A percentile compares a stretch with the other conserved stretches of the same genome.
These are phyloP conservation scores for Diplodia corticola DNA, from an alignment of 2,329 filamentous ascomycete species.

Conservation along the genomic window DNA sequence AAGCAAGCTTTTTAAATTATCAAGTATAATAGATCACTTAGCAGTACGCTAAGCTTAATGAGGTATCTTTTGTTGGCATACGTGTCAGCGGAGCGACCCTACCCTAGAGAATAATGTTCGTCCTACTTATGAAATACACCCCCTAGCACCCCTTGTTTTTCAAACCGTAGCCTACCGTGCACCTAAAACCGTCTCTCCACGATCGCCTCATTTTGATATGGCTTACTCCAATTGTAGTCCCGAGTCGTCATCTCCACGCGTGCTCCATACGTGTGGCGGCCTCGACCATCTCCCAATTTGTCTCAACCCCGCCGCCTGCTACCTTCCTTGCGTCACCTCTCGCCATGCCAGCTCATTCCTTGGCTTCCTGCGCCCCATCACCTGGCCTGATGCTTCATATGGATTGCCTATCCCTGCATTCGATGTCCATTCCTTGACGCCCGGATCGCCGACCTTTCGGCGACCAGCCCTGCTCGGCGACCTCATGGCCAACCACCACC, in stretches of 20 bases:
- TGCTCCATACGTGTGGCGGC: no score
- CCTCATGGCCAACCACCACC: constrained; percentile 7
- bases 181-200: no score
- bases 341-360: not conserved
- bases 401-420: constrained; percentile 1
- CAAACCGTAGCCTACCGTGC: no score
- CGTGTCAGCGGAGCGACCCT: no score
- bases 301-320: not conserved
- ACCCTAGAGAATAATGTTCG: no score
- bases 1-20: no score
- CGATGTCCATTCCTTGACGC: not conserved
- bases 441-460: constrained; percentile 11
- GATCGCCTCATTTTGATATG: not conserved
- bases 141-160: no score
- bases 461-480: constrained; percentile 2
- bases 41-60: no score
- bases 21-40: no score
- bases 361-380: not conserved
- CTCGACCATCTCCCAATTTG: not conserved
- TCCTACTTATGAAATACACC: no score
- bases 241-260: not conserved
- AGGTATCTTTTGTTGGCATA: no score
- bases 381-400: not conserved
- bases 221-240: not conserved
- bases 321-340: not conserved